Conservation (phyloP, 805 yeast genomes). For the Starmerella roubikii region DNA sequence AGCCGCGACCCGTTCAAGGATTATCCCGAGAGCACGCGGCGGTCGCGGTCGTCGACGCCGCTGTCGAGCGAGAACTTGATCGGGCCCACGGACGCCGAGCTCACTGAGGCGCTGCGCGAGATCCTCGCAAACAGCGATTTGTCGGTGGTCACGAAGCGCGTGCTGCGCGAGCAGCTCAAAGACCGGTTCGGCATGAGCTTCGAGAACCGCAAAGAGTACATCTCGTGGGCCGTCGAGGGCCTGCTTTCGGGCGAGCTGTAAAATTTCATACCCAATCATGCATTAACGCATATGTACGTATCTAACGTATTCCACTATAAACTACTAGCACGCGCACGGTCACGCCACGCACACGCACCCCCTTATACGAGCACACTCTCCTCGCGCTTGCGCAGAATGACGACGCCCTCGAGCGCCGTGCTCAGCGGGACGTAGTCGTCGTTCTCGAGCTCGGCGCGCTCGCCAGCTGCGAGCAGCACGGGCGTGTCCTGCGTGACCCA, state of each 20-base stretch:
- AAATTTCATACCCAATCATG: neutral
- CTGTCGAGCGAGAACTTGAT: neutral
- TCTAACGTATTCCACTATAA: too few relatives aligned
- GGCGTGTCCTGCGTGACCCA: conserved; percentile 99
- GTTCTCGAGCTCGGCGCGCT: conserved; percentile 91
- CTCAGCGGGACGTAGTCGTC: conserved; percentile 81
- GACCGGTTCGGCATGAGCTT: conserved; percentile 26
- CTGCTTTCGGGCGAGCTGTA: conserved; percentile 29
- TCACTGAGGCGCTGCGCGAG: conserved; percentile 28
- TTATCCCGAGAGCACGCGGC: neutral
- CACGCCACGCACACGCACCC: too few relatives aligned
- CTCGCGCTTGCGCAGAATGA: conserved; percentile 56
- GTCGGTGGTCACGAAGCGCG: conserved; percentile 29
- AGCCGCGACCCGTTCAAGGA: conserved; percentile 7
- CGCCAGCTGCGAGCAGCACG: conserved; percentile 83
- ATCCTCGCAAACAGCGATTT: conserved; percentile 29
- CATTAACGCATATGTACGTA: neutral
- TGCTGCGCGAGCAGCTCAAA: conserved; percentile 27
- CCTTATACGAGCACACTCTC: neutral
- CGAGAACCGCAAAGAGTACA: conserved; percentile 26
- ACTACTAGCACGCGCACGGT: too few relatives aligned
- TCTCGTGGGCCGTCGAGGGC: conserved; percentile 30
- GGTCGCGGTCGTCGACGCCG: neutral
- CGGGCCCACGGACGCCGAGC: conserved; percentile 27
- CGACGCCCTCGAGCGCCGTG: conserved; percentile 80